Base-by-base conservation (phyloP, 106 monocot species). In the Allium fistulosum region DNA sequence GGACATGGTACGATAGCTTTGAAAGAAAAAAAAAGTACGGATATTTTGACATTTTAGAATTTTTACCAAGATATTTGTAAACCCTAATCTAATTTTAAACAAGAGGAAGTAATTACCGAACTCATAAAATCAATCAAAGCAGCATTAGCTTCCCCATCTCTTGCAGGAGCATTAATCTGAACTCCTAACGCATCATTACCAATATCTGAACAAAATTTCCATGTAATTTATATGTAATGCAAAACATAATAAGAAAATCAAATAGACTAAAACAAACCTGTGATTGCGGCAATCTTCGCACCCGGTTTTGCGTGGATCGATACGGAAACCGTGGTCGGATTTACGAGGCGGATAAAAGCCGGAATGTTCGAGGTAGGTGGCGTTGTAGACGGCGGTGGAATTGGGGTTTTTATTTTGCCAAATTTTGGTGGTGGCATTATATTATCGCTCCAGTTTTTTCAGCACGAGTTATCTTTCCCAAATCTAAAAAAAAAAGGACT, bases 121-220 rank as follows among this genome's bases (percentile, higher is more conserved):
- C 79, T 61, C 17, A 96, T 91, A 74, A 74, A 96, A 6, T 96
- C 96, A 59, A 96, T 49, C 49, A 96, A 72, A 10, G 91, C 91
- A 13, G 88, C 83, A 67, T 96, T 96, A 17, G 91, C 91, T 61
- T 96, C 96, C 3, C 96, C 96, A 22, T 96, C 96, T 74, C 88
- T 91, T 59, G 91, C 91, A 10, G 91, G 96, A 0, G 91, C 96
- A 63, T 91, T 88, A 37, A 96, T 91, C 82, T 91, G 96, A 65
- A 96, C 86, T 48, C 91, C 86, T 8, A 96, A 46, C 0, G 90
- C 79, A 65, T 96, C 91, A 37, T 91, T 91, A 49, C 86, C 79
- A 26, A 96, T 56, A 61, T 91, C 91, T 96, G 72, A 49, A 50
- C 14, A 10, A 26, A 69, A 72, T 70, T 26, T 17, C 17, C 37